Evolutionary conservation across 495 filamentous ascomycete genomes (phyloP).

Genomic region (Tuber indicum): DNA sequence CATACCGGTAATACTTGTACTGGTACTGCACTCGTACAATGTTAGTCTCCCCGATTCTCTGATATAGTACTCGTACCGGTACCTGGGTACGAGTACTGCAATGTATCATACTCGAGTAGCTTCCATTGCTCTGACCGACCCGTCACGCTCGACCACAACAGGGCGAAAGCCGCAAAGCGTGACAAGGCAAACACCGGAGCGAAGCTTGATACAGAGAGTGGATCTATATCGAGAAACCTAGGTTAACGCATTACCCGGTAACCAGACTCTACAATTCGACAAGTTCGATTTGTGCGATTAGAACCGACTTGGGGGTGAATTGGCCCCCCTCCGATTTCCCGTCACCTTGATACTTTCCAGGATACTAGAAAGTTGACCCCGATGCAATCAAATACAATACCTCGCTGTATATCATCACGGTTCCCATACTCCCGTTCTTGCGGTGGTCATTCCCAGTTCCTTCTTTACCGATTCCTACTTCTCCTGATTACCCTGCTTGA

Average conservation of each 20-base stretch:
- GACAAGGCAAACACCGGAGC: background rate
- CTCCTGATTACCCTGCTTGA: background rate
- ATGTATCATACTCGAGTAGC: background rate
- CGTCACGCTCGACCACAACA: background rate
- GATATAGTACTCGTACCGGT: background rate
- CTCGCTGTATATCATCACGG: background rate
- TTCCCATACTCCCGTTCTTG: background rate
- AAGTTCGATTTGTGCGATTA: background rate
- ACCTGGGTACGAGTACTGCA: background rate
- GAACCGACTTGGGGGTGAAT: background rate
- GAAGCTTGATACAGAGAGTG: background rate
- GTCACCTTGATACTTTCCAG: background rate
- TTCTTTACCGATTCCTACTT: background rate
- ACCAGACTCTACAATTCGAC: background rate
- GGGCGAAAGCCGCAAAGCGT: background rate
- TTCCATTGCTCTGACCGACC: background rate
- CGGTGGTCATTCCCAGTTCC: background rate
- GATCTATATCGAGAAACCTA: background rate
- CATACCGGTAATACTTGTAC: background rate
- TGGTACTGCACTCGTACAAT: background rate
- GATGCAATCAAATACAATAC: background rate
- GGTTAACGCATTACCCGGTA: too few species aligned
- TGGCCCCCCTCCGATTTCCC: background rate
- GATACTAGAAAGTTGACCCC: background rate
- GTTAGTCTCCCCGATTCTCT: background rate